Conservation (phyloP, 345 rosid genomes). For the Pugionium cornutum region DNA sequence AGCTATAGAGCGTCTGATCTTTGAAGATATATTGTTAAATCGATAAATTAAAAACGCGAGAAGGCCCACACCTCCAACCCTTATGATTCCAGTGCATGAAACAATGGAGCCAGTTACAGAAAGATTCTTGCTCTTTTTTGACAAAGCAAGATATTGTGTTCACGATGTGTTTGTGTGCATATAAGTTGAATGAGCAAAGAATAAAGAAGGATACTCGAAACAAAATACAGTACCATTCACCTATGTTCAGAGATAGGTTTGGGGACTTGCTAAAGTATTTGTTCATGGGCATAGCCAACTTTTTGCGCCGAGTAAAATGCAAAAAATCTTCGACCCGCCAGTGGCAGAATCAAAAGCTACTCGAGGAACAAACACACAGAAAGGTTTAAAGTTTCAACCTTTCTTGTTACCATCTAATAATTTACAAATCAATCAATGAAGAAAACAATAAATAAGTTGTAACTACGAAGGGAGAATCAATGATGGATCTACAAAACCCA, state of each 20-base stretch:
- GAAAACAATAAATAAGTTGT: constrained; percentile 4
- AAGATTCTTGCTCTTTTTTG: constrained; percentile 1
- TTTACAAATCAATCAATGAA: constrained; percentile 7
- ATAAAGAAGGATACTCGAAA: neutral
- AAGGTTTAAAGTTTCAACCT: constrained; percentile 17
- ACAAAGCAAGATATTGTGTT: neutral
- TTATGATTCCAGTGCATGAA: constrained; percentile 1
- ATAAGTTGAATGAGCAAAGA: constrained; percentile 6
- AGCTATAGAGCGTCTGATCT: neutral
- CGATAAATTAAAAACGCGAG: neutral
- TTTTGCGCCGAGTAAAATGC: neutral
- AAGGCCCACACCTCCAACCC: neutral
- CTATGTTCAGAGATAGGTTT: neutral
- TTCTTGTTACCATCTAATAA: neutral
- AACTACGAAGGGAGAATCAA: constrained; percentile 2
- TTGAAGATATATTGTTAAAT: neutral
- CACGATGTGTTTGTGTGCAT: neutral
- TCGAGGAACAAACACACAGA: constrained; percentile 15
- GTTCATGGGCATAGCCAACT: neutral
- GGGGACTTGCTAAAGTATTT: neutral
- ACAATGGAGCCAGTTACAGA: neutral
- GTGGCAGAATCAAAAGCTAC: constrained; percentile 1
- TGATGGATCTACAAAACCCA: constrained; percentile 4
- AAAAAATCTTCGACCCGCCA: neutral
- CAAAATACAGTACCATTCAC: constrained; percentile 1